Evolutionary conservation across 202 grass and related monocot genomes (phyloP).

Genomic region (Setaria italica): DNA sequence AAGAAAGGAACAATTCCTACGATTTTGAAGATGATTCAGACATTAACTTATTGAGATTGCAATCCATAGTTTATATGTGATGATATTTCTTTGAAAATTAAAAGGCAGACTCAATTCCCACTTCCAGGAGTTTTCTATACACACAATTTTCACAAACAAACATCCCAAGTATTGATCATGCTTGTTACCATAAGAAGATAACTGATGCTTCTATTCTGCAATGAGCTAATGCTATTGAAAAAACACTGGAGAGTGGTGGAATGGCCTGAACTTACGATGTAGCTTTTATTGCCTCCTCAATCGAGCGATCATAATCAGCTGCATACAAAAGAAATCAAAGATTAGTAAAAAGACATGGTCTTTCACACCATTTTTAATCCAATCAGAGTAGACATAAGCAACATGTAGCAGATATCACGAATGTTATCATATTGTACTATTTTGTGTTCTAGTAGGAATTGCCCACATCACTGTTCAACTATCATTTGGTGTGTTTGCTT

Average conservation of each 20-base stretch:
- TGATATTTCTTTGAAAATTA: slow-evolving; percentile 16
- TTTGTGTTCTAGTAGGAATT: slow-evolving; percentile 1
- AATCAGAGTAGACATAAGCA: slow-evolving; percentile 35
- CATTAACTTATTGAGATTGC: slow-evolving; percentile 20
- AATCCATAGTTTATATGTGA: slow-evolving; percentile 3
- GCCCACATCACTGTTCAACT: not conserved
- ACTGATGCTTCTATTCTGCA: not conserved
- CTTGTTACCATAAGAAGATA: slow-evolving; percentile 13
- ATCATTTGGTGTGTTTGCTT: no score
- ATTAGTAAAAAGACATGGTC: not conserved
- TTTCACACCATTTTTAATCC: not conserved
- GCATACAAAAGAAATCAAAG: slow-evolving; percentile 44
- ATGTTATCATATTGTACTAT: slow-evolving; percentile 9
- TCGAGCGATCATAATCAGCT: slow-evolving; percentile 76
- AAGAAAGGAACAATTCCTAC: not conserved
- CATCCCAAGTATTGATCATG: not conserved
- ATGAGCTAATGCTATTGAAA: not conserved
- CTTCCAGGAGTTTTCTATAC: not conserved
- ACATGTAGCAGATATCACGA: slow-evolving; percentile 22
- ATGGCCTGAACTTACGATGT: slow-evolving; percentile 58
- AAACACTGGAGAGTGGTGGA: slow-evolving; percentile 26
- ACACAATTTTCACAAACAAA: not conserved
- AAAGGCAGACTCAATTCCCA: not conserved
- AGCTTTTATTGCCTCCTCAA: slow-evolving; percentile 66
- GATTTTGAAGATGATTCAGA: slow-evolving; percentile 6